Evolutionary conservation across 257 asterid genomes (phyloP).

Genomic region (Oldenlandia corymbosa): DNA sequence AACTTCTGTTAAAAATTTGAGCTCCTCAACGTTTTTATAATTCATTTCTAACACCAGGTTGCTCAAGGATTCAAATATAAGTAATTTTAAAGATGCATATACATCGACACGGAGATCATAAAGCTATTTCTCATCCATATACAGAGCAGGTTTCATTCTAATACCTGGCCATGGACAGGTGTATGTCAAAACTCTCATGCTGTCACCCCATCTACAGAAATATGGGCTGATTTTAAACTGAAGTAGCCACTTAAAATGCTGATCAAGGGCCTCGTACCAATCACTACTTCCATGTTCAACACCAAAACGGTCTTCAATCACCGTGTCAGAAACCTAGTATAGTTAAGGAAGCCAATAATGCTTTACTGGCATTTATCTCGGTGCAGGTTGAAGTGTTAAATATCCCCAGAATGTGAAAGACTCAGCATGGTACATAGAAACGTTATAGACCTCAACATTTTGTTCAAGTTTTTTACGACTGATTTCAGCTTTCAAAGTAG

Average conservation of each 20-base stretch:
- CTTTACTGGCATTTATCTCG: constrained; percentile 6
- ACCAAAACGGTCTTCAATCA: constrained; percentile 95
- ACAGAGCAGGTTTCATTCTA: constrained; percentile 12
- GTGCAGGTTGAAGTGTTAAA: background rate
- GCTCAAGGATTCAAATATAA: background rate
- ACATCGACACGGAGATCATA: background rate
- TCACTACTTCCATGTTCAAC: constrained; percentile 89
- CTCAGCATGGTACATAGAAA: too few relatives aligned
- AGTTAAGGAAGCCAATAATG: constrained; percentile 39
- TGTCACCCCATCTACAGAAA: constrained; percentile 97
- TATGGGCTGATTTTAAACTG: constrained; percentile 92
- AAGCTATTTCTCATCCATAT: too few relatives aligned
- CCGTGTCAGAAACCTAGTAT: constrained; percentile 86
- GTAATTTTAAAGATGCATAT: background rate
- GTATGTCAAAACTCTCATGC: constrained; percentile 93
- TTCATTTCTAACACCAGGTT: background rate
- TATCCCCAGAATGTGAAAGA: background rate
- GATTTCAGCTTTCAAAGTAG: background rate
- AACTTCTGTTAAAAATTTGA: background rate
- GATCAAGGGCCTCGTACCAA: constrained; percentile 90
- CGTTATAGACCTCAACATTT: too few relatives aligned
- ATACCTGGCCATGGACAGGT: constrained; percentile 99
- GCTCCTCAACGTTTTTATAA: background rate
- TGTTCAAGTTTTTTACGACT: background rate
- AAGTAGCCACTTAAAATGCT: constrained; percentile 91